Percentiles rank a stretch among this genome's conserved stretches.
These are phyloP conservation scores for Gomphus sp. DNA, from an alignment of 1,284 basidiomycete species.

Conservation along the genomic window DNA sequence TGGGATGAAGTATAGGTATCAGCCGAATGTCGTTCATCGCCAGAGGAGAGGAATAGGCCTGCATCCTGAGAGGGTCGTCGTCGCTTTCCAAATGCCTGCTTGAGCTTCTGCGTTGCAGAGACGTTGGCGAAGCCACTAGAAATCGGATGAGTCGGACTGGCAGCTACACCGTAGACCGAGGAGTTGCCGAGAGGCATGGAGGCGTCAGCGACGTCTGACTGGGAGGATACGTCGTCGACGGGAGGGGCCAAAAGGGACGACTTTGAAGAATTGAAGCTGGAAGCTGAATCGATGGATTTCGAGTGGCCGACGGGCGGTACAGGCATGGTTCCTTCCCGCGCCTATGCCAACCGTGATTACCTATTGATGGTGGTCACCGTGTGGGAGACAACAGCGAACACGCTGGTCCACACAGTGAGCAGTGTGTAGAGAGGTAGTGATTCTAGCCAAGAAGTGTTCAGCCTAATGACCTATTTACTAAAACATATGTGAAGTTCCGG, in stretches of 20 bases:
- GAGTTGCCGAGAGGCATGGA: conserved; percentile 8
- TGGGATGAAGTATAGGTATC: neutral
- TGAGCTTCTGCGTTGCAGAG: conserved; percentile 31
- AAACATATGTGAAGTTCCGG: neutral
- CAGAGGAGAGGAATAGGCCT: conserved; percentile 16
- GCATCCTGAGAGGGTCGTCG: conserved; percentile 55
- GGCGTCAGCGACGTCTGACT: conserved; percentile 7
- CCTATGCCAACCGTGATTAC: neutral
- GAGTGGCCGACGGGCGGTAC: conserved; percentile 1
- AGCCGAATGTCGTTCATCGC: neutral
- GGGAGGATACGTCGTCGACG: conserved; percentile 7
- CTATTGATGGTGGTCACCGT: neutral
- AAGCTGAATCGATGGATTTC: conserved; percentile 7
- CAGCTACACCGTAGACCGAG: conserved; percentile 5
- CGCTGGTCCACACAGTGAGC: neutral
- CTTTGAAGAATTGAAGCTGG: conserved; percentile 10
- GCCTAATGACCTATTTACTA: neutral
- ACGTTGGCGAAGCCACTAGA: neutral
- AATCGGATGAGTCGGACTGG: neutral
- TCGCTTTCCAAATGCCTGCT: conserved; percentile 52
- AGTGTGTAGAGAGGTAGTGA: neutral
- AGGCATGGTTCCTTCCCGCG: conserved; percentile 4
- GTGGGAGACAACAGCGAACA: neutral
- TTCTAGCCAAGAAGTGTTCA: neutral
- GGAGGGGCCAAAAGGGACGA: conserved; percentile 3